Conservation (phyloP, 768 basidiomycete genomes). For the Tricholoma sp. region DNA sequence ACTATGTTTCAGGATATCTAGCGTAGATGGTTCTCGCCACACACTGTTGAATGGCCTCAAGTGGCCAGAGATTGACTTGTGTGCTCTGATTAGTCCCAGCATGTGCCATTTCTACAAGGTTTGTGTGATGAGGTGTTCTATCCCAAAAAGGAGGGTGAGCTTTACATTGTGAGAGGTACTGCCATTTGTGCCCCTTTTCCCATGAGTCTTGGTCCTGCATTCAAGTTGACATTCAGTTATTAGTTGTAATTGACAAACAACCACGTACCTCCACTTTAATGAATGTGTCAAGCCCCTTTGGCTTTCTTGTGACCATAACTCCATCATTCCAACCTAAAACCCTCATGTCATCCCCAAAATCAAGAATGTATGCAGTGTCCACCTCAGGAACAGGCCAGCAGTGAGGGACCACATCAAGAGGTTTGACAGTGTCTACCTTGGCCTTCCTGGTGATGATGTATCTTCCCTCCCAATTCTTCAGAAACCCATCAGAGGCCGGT, state of each 20-base stretch:
- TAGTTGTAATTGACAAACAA: too few species aligned
- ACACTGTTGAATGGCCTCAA: too few species aligned
- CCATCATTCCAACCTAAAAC: neutral
- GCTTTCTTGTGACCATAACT: too few species aligned
- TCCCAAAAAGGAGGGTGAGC: too few species aligned
- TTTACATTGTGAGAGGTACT: neutral
- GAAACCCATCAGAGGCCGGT: neutral
- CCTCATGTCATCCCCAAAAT: neutral
- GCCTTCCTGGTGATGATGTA: neutral
- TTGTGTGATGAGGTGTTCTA: too few species aligned
- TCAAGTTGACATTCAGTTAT: too few species aligned
- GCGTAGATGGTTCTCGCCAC: too few species aligned
- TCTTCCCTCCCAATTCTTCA: neutral
- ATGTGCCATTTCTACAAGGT: too few species aligned
- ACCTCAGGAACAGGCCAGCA: neutral
- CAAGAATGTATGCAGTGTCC: neutral
- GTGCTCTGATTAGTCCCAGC: too few species aligned
- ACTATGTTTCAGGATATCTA: too few species aligned
- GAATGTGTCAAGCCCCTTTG: neutral
- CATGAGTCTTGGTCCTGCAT: neutral
- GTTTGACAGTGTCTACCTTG: neutral
- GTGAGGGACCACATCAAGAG: neutral
- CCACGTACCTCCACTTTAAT: neutral
- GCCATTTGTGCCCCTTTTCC: neutral
- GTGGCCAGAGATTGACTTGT: too few species aligned